Evolutionary conservation across 1,284 basidiomycete genomes (phyloP), one percentile per base, ranked within the genome.

Genomic region (Ustilago tritici): DNA sequence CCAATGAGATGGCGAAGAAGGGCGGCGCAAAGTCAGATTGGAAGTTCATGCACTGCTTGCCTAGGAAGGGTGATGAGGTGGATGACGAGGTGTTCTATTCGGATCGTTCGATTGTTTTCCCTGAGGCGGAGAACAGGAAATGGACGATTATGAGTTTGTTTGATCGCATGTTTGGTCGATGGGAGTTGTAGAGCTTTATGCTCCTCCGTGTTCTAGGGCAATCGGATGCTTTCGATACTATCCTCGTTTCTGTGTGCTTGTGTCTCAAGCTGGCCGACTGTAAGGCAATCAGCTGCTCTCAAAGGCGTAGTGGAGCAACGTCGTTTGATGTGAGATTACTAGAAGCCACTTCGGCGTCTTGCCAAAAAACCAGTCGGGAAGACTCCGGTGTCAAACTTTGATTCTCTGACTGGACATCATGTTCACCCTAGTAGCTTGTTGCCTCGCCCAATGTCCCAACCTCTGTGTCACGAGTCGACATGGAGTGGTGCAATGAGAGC

Each of bases 31-130:
- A 94, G 56, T 90, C 91, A 3, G 89, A 95, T 83, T 98, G 95
- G 95, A 92, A 93, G 87, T 98, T 99, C 89, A 88, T 98, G 88
- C 96, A 99, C 86, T 99, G 96, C 86, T 89, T 99, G 52, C 97
- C 96, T 17, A 90, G 96, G 52, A 97, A 99, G 87, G 88, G 90
- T 63, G 90, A 98, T 79, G 96, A 99, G 87, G 97, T 85, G 31
- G 83, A 85, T 49, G 84, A 84, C 50, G 65, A 81, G 54, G 84
- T 86, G 15, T 86, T 86, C 61, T 86, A 86, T 57, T 80, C 82
- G 17, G 57, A 77, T 12, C 75, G 85, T 12, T 82, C 80, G 0
- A 62, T 86, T 28, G 85, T 86, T 43, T 86, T 86, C 72, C 82
- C 82, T 0, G 85, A 86, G 64, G 85, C 83, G 3, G 85, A 86